phyloP scores from a whole-genome alignment of 768 basidiomycete species.

The Naganishia friedmannii region DNA sequence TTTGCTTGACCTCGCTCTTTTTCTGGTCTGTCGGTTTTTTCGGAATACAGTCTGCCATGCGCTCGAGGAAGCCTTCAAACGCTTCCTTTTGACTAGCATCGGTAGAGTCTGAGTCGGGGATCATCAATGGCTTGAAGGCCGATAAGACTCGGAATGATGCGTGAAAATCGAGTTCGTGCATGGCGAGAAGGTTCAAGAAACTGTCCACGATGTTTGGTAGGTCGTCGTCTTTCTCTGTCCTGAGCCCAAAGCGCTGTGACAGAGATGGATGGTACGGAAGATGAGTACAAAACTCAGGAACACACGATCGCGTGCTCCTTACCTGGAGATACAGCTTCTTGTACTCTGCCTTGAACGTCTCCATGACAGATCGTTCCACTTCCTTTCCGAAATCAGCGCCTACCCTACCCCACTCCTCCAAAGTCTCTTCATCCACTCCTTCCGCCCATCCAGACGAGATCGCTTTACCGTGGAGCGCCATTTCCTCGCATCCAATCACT shows the following conservation, averaged over 20 bases:
- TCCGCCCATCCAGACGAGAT: conserved; percentile 63
- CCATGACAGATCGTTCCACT: conserved; percentile 63
- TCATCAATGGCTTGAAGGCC: conserved; percentile 59
- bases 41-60: conserved; percentile 28
- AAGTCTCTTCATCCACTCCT: conserved; percentile 57
- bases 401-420: conserved; percentile 62
- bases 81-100: background rate
- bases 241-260: conserved; percentile 71
- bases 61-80: conserved; percentile 35
- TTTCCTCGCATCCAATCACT: conserved; percentile 74
- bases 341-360: conserved; percentile 65
- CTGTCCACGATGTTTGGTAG: conserved; percentile 63
- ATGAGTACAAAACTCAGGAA: background rate
- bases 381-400: conserved; percentile 60
- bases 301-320: background rate
- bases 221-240: conserved; percentile 58
- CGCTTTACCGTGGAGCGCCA: conserved; percentile 55
- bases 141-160: conserved; percentile 73
- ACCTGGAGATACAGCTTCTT: conserved; percentile 55
- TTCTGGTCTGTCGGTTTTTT: conserved; percentile 26
- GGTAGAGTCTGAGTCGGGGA: conserved; percentile 2
- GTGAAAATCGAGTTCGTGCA: conserved; percentile 80
- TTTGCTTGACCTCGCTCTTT: conserved; percentile 25
- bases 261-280: background rate
- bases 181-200: conserved; percentile 70